Evolutionary conservation across 140 eudicot genomes (phyloP), one percentile per base, ranked within the genome.

Genomic region (Erigeron philadelphicus): DNA sequence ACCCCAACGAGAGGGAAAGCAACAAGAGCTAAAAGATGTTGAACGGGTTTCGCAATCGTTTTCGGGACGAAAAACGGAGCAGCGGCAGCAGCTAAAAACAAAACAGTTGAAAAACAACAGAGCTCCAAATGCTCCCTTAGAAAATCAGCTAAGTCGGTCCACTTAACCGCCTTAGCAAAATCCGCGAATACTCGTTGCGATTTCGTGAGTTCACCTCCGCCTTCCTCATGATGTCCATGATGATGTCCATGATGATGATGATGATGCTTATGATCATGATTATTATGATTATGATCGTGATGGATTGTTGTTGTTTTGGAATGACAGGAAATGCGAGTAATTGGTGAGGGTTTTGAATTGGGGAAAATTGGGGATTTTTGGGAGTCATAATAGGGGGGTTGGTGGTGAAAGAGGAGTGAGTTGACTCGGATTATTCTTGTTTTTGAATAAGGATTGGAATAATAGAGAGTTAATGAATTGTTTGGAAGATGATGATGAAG

Each of bases 1-100:
- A 92, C 98, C 95, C 90, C 98, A 49, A 93, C 96, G 15, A 93
- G 90, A 70, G 98, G 98, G 60, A 93, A 93, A 13, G 90, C 98
- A 13, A 87, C 62, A 64, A 82, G 72, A 68, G 83, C 84, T 25
- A 84, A 47, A 61, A 74, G 66, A 8, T 83, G 87, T 75, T 89
- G 98, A 42, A 86, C 63, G 31, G 88, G 79, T 82, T 76, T 83
- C 9, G 44, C 90, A 12, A 73, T 69, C 12, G 90, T 79, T 70
- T 78, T 78, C 0, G 95, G 87, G 15, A 88, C 76, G 72, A 86
- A 47, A 75, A 81, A 85, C 55, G 98, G 98, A 67, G 83, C 89
- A 43, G 67, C 87, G 9, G 84, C 94, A 21, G 96, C 95, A 55
- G 86, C 87, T 1, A 85, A 46, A 55, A 93, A 89, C 5, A 93